These are phyloP conservation scores for Diplocarpon mali DNA, from an alignment of 2,329 filamentous ascomycete species.

Conservation along the genomic window DNA sequence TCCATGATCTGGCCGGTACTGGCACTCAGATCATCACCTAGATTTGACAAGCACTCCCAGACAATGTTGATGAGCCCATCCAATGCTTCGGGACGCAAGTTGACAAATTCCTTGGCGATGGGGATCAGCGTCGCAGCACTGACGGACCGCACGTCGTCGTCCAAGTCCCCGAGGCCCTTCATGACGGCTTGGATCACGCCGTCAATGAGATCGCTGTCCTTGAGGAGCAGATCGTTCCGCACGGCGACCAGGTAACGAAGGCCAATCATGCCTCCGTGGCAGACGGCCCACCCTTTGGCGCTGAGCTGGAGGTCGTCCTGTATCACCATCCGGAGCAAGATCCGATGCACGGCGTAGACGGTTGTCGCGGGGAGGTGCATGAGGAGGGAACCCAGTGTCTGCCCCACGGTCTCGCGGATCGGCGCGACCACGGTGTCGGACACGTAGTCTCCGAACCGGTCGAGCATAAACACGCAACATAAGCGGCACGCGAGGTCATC, in stretches of 20 bases:
- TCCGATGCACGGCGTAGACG: constrained; percentile 73
- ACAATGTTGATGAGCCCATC: constrained; percentile 84
- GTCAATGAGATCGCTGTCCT: constrained; percentile 78
- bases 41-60: constrained; percentile 91
- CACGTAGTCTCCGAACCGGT: constrained; percentile 95
- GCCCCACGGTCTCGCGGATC: constrained; percentile 88
- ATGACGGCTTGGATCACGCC: constrained; percentile 88
- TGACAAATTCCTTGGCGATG: constrained; percentile 90
- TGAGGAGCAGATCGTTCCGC: constrained; percentile 78
- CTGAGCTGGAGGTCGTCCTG: constrained; percentile 69
- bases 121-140: constrained; percentile 96
- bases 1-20: constrained; percentile 99
- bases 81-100: constrained; percentile 66
- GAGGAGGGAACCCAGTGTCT: constrained; percentile 80
- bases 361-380: constrained; percentile 71
- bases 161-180: constrained; percentile 80
- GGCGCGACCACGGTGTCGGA: constrained; percentile 95
- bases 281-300: constrained; percentile 80
- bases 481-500: constrained; percentile 92
- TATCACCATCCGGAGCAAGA: constrained; percentile 84
- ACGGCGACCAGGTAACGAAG: constrained; percentile 91
- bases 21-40: constrained; percentile 94
- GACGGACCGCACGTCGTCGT: constrained; percentile 93
- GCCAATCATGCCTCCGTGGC: constrained; percentile 96
- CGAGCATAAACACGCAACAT: constrained; percentile 92